Evolutionary conservation across 257 asterid species (phyloP).

Genomic region (Mentha longifolia): DNA sequence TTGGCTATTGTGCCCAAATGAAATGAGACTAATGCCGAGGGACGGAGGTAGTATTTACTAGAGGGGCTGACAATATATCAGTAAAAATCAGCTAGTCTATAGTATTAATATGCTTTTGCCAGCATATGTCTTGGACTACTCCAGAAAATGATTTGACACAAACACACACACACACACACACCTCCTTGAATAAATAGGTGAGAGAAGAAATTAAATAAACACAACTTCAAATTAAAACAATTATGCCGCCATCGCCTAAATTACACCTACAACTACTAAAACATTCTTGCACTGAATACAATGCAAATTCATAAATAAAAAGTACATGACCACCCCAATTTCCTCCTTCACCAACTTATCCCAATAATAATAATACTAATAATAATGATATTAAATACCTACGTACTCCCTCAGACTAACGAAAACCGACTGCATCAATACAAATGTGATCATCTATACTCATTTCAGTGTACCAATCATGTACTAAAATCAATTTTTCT

Average conservation of each 20-base stretch:
- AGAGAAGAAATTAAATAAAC: not conserved
- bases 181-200: not conserved
- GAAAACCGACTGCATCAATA: no score
- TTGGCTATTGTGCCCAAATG: no score
- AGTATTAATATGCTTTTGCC: slow-evolving; percentile 20
- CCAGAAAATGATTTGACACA: slow-evolving; percentile 46
- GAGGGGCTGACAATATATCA: slow-evolving; percentile 20
- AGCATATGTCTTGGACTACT: slow-evolving; percentile 35
- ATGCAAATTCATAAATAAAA: slow-evolving; percentile 27
- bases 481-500: no score
- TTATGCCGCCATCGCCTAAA: not conserved
- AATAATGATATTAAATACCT: no score
- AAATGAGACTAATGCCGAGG: no score
- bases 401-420: no score
- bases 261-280: slow-evolving; percentile 1
- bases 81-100: slow-evolving; percentile 33
- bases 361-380: no score
- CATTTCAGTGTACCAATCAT: no score
- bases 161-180: slow-evolving; percentile 28
- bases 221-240: not conserved
- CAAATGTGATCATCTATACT: no score
- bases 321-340: slow-evolving; percentile 15
- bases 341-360: not conserved
- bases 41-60: no score
- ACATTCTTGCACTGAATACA: slow-evolving; percentile 57